These are phyloP conservation scores for Chenopodium berlandieri DNA, from an alignment of 148 eudicot genomes.

Conservation along the genomic window DNA sequence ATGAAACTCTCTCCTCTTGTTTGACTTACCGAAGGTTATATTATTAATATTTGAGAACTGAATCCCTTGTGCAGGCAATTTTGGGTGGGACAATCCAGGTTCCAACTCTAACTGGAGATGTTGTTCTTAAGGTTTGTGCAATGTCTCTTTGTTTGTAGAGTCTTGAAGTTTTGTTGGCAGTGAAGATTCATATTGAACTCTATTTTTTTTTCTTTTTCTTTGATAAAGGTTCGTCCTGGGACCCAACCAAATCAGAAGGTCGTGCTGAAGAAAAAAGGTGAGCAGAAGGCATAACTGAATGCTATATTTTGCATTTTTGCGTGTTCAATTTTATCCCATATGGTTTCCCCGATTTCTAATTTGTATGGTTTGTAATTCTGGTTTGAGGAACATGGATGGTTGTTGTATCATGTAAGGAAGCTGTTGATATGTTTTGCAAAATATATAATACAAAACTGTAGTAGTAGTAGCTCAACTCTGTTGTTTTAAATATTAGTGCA, in stretches of 20 bases:
- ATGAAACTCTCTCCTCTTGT: not conserved
- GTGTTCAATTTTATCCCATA: not conserved
- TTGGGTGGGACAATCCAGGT: constrained; percentile 96
- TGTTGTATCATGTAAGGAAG: not conserved
- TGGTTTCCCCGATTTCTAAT: not conserved
- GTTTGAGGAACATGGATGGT: not conserved
- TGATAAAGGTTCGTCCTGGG: constrained; percentile 81
- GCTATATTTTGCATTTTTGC: no score
- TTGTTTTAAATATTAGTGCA: not conserved
- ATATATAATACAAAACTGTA: not conserved
- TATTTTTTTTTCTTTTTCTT: not conserved
- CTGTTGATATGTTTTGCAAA: not conserved
- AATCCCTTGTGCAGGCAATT: constrained; percentile 62
- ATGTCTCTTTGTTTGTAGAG: not conserved
- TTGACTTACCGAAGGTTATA: not conserved
- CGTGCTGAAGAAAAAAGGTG: constrained; percentile 89
- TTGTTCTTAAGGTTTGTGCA: constrained; percentile 74
- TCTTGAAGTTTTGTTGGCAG: not conserved
- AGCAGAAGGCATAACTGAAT: constrained; percentile 15
- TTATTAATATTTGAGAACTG: constrained; percentile 11
- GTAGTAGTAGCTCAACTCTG: not conserved
- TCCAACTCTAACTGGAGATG: constrained; percentile 88
- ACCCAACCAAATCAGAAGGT: constrained; percentile 99
- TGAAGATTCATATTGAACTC: not conserved
- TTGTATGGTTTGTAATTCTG: not conserved